Base-by-base conservation (phyloP, 345 rosid species). In the Salix exigua region DNA sequence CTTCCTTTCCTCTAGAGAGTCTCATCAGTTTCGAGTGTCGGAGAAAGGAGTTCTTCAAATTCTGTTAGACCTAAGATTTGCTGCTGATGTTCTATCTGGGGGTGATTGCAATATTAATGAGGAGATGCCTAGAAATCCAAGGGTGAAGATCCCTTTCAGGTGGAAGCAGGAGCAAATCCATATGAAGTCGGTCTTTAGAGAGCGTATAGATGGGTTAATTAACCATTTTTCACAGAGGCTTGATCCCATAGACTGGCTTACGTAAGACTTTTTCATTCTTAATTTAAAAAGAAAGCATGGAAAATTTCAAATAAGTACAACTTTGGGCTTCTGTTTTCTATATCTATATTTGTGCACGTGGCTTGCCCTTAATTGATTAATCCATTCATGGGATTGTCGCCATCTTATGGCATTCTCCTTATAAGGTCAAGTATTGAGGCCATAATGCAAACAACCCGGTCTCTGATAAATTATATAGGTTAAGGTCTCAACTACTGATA, bases 191-290 rank as follows among this genome's bases (percentile, higher is more conserved):
- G 87, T 75, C 65, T 73, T 79, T 68, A 75, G 85, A 86, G 86
- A 85, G 66, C 89, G 85, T 17, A 76, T 91, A 50, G 90, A 93
- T 85, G 92, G 86, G 66, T 73, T 96, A 75, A 86, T 89, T 66
- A 78, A 82, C 74, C 77, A 72, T 68, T 89, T 91, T 76, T 85
- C 92, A 21, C 91, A 91, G 80, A 90, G 90, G 83, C 83, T 96
- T 87, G 99, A 96, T 85, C 97, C 98, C 67, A 96, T 96, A 82
- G 99, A 96, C 80, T 92, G 99, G 99, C 97, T 87, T 53, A 96
- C 99, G 98, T 96, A 88, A 89, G 97, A 78, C 73, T 53, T 68
- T 50, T 38, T 71, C 55, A 67, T 66, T 75, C 74, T 73, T 40
- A 62, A 10, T 44, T 17, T 66, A 67, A 51, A 51, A 71, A 7